Percentiles rank a stretch among this genome's conserved stretches.
These are phyloP conservation scores for Aphanomyces invadans DNA, from an alignment of 352 stramenopile species.

Conservation along the genomic window DNA sequence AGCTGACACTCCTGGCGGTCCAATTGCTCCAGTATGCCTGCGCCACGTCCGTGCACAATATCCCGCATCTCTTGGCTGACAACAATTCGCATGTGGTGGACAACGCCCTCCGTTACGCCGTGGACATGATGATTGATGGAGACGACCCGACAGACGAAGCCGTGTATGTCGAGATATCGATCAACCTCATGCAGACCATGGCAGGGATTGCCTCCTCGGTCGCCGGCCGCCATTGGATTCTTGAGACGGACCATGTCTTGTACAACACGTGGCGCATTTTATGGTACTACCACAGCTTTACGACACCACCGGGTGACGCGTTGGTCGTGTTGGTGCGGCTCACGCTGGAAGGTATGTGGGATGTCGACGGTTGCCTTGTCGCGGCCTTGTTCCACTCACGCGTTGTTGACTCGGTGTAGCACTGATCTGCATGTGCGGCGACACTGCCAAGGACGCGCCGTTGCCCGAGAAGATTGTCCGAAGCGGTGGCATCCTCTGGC, in stretches of 20 bases:
- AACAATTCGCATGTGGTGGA: conserved; percentile 43
- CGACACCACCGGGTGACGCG: conserved; percentile 34
- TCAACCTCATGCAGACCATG: conserved; percentile 60
- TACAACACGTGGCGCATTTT: conserved; percentile 63
- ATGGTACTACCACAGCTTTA: conserved; percentile 61
- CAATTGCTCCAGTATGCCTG: conserved; percentile 66
- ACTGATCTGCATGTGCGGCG: conserved; percentile 32
- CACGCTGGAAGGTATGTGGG: conserved; percentile 56
- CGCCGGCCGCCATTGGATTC: conserved; percentile 52
- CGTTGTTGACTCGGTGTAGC: neutral
- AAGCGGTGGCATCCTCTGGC: conserved; percentile 50
- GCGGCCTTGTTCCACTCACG: neutral
- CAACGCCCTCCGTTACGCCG: conserved; percentile 59
- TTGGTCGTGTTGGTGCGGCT: conserved; percentile 64
- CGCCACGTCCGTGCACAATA: conserved; percentile 43
- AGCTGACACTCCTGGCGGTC: conserved; percentile 53
- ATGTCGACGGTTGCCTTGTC: neutral
- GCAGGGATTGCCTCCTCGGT: conserved; percentile 51
- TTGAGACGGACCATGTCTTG: conserved; percentile 46
- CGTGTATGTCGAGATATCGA: conserved; percentile 42
- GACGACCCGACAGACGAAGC: conserved; percentile 23
- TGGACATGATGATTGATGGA: conserved; percentile 43
- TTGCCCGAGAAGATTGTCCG: conserved; percentile 52
- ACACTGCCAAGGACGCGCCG: conserved; percentile 49
- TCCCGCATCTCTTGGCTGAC: conserved; percentile 46